phyloP scores from a whole-genome alignment of 2,329 filamentous ascomycete species.

The Pseudogymnoascus sp. region DNA sequence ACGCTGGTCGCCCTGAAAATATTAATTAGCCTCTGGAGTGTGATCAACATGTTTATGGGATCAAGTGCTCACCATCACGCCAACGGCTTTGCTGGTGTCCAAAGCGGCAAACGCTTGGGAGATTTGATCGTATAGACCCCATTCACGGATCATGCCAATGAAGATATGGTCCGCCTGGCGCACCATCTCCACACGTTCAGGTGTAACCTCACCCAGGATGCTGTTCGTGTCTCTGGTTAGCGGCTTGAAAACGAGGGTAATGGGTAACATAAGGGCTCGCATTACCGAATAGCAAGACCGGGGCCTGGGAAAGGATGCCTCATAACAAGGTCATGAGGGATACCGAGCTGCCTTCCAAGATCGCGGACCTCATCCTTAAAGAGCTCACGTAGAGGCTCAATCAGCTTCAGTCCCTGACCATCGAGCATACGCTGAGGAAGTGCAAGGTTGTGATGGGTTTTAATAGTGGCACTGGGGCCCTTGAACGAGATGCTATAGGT shows the following conservation, averaged over 20 bases:
- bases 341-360: slow-evolving; percentile 61
- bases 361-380: slow-evolving; percentile 78
- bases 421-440: slow-evolving; percentile 49
- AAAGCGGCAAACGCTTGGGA: slow-evolving; percentile 63
- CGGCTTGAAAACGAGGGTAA: not conserved
- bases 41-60: not conserved
- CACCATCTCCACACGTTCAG: slow-evolving; percentile 68
- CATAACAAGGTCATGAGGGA: slow-evolving; percentile 67
- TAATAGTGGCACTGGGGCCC: slow-evolving; percentile 62
- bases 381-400: slow-evolving; percentile 70
- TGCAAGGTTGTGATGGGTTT: slow-evolving; percentile 64
- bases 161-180: slow-evolving; percentile 72
- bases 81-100: slow-evolving; percentile 55
- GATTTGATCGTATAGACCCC: slow-evolving; percentile 65
- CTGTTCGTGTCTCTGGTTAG: slow-evolving; percentile 36
- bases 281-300: slow-evolving; percentile 13
- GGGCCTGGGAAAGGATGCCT: slow-evolving; percentile 63
- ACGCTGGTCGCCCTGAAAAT: slow-evolving; percentile 50
- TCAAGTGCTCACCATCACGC: slow-evolving; percentile 40
- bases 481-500: slow-evolving; percentile 56
- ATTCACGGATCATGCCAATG: slow-evolving; percentile 64
- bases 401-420: slow-evolving; percentile 50
- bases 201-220: slow-evolving; percentile 77
- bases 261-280: not conserved
- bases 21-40: slow-evolving; percentile 28